These are phyloP conservation scores for Penicillium cosmopolitanum DNA, from an alignment of 495 filamentous ascomycete species.

Conservation along the genomic window DNA sequence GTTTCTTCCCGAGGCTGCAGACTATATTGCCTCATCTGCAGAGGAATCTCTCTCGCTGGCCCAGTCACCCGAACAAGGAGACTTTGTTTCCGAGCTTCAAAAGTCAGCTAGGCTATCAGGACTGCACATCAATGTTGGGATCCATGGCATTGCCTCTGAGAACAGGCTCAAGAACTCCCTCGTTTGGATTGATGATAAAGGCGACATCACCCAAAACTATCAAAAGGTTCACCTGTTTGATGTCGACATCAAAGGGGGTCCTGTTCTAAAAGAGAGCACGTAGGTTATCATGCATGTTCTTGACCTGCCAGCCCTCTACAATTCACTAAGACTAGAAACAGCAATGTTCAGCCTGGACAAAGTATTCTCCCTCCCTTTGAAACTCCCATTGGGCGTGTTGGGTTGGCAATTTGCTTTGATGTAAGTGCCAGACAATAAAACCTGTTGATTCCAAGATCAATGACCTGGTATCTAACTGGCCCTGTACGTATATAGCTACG, in stretches of 20 bases:
- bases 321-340: constrained; percentile 15
- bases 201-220: constrained; percentile 64
- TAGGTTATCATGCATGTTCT: constrained; percentile 22
- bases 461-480: background rate
- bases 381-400: constrained; percentile 74
- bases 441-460: background rate
- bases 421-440: constrained; percentile 39
- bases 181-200: constrained; percentile 70
- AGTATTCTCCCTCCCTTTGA: constrained; percentile 68
- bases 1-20: constrained; percentile 90
- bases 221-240: constrained; percentile 84
- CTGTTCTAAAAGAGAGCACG: constrained; percentile 64
- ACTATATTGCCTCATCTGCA: constrained; percentile 76
- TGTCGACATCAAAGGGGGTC: constrained; percentile 66
- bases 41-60: constrained; percentile 70
- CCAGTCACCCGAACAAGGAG: constrained; percentile 54
- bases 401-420: constrained; percentile 87
- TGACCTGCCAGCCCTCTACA: background rate
- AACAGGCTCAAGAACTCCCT: constrained; percentile 64
- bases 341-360: constrained; percentile 63
- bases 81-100: constrained; percentile 75
- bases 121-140: constrained; percentile 82
- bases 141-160: constrained; percentile 74
- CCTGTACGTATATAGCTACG: constrained; percentile 51
- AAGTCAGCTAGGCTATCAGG: constrained; percentile 60